These are phyloP conservation scores for Nothophytophthora sp. DNA, from an alignment of 352 stramenopile species.

Conservation along the genomic window DNA sequence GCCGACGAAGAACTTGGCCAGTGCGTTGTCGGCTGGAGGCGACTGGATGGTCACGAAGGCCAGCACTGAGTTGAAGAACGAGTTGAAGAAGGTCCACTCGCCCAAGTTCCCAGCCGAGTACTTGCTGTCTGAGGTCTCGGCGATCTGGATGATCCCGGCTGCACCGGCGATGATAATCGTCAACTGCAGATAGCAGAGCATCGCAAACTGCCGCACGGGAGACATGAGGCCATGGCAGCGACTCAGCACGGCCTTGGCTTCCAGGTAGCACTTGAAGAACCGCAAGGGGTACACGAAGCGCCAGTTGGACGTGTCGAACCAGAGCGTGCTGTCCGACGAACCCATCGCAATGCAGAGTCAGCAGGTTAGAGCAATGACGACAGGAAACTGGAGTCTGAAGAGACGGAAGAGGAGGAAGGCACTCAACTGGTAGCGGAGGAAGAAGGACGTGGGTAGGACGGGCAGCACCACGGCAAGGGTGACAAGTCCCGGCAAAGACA, in stretches of 20 bases:
- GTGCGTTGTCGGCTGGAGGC: conserved; percentile 72
- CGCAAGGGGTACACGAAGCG: conserved; percentile 80
- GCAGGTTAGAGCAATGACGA: not conserved
- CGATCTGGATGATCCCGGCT: conserved; percentile 82
- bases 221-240: conserved; percentile 78
- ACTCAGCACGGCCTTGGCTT: conserved; percentile 70
- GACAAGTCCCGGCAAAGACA: conserved; percentile 60
- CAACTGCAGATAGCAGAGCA: conserved; percentile 80
- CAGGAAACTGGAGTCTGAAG: not conserved
- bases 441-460: conserved; percentile 70
- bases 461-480: conserved; percentile 69
- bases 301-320: conserved; percentile 70
- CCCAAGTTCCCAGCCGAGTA: conserved; percentile 44
- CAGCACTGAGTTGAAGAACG: conserved; percentile 86
- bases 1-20: conserved; percentile 78
- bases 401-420: not conserved
- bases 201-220: conserved; percentile 76
- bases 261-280: conserved; percentile 81
- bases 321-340: conserved; percentile 62
- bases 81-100: conserved; percentile 88
- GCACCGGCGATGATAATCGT: conserved; percentile 75
- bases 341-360: not conserved
- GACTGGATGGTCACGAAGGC: conserved; percentile 87
- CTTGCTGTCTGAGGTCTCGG: conserved; percentile 61
- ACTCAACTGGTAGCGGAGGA: conserved; percentile 71